phyloP scores from a whole-genome alignment of 148 eudicot genomes.

The Rhododendron ovatum region DNA sequence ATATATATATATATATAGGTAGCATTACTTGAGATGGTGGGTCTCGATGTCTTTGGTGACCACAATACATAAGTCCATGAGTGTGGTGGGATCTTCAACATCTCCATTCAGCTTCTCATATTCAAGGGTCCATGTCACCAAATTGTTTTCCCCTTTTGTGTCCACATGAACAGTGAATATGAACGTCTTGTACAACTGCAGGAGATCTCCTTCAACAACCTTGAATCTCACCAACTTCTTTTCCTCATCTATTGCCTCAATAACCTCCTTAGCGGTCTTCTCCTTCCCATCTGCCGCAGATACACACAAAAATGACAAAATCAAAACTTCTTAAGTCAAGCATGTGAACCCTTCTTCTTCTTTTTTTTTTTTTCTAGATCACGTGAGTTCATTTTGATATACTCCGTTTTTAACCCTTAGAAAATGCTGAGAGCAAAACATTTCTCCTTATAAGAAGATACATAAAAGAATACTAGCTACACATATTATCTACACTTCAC shows the following conservation, averaged over 20 bases:
- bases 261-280: background rate
- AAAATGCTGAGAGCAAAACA: background rate
- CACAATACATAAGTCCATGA: background rate
- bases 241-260: conserved; percentile 22
- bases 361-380: background rate
- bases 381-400: background rate
- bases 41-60: background rate
- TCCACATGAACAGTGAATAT: conserved; percentile 6
- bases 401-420: background rate
- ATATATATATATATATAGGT: background rate
- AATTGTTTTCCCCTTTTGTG: conserved; percentile 5
- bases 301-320: background rate
- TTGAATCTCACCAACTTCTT: conserved; percentile 14
- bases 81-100: conserved; percentile 10
- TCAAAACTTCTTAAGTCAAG: background rate
- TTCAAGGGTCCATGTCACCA: conserved; percentile 27
- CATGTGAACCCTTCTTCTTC: background rate
- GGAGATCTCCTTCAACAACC: conserved; percentile 20
- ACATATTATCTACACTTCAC: background rate
- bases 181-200: conserved; percentile 8
- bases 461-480: background rate
- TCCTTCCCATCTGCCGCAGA: conserved; percentile 13
- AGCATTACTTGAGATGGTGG: background rate
- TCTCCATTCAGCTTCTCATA: conserved; percentile 20
- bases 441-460: background rate